Evolutionary conservation across 148 eudicot genomes (phyloP), one percentile per base, ranked within the genome.

Genomic region (Rhododendron mucronatum): DNA sequence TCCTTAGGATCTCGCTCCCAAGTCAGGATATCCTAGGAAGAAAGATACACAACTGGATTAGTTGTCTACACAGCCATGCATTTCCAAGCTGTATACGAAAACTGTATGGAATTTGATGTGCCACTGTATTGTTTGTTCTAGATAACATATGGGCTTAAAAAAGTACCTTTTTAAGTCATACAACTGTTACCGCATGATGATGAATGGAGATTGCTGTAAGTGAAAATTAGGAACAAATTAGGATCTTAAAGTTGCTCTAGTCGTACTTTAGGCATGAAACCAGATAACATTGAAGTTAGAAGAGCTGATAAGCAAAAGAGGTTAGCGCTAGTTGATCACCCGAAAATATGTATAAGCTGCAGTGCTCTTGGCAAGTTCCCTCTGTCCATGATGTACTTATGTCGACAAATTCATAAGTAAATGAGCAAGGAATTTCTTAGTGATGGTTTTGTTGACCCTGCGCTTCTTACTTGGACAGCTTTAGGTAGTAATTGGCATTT

Each of bases 391-490:
- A 63, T n/a, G 41, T 15, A 5, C 41, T 80, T 28, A 41, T 28
- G 26, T 45, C 1, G 55, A 44, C 55, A 45, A 78, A 78, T 55
- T 23, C 35, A 45, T 1, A 41, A 41, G 50, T 20, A 35, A 20
- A 41, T 44, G 30, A 21, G 51, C 5, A 55, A 45, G 21, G 21
- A 9, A 45, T n/a, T 45, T 78, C 81, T 44, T 7, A 1, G 6
- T 0, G 16, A 23, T 45, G 15, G 81, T 44, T 33, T 77, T 41
- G 50, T 41, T 39, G 50, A 39, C 51, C 14, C 14, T 39, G 80
- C n/a, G n/a, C 80, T 77, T 77, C 26, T 26, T 50, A 78, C 33
- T 45, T 79, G 82, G 53, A 79, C 57, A 79, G 82, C 37, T 47
- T 2, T 79, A 28, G 15, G 5, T n/a, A 48, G 59, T 48, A 11